Evolutionary conservation across 2,329 filamentous ascomycete genomes (phyloP), one percentile per base, ranked within the genome.

Genomic region (Phaeophleospora eucalypticola): DNA sequence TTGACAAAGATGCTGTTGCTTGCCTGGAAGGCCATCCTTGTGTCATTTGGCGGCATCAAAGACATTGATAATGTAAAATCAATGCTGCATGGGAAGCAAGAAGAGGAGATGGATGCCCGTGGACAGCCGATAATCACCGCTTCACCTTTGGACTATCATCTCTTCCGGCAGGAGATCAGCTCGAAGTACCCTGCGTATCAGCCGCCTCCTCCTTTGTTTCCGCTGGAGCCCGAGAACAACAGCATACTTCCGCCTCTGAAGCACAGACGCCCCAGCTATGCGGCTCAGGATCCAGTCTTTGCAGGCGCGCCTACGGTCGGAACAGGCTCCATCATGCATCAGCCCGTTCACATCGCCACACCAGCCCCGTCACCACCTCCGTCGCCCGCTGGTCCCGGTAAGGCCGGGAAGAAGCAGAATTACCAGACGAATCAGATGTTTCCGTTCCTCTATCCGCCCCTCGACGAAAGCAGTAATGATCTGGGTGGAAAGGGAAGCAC

Each of bases 371-470:
- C 93, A 0, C 93, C 93, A 18, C 93, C 93, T 0, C 93, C 93
- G 1, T 96, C 91, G 1, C 93, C 93, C 8, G 84, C 85, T 27
- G 90, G 80, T 1, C 79, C 81, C 2, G 81, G 89, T 19, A 98
- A 97, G 67, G 88, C 87, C 43, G 90, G 86, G 1, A 98, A 98
- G 75, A 98, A 98, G 65, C 93, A 98, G 63, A 98, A 97, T 58
- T 98, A 98, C 61, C 93, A 98, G 67, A 98, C 93, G 0, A 98
- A 98, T 63, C 93, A 98, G 60, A 93, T 96, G 64, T 97, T 98
- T 56, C 93, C 93, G 0, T 97, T 98, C 63, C 83, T 98, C 71
- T 98, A 98, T 58, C 93, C 93, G 2, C 93, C 93, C 1, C 73
- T 96, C 15, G 91, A 96, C 67, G 84, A 84, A 52, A 84, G 82